A percentile compares a stretch with the other conserved stretches of the same genome.
Conservation (phyloP, 768 basidiomycete genomes). For the Lactarius tabidus region DNA sequence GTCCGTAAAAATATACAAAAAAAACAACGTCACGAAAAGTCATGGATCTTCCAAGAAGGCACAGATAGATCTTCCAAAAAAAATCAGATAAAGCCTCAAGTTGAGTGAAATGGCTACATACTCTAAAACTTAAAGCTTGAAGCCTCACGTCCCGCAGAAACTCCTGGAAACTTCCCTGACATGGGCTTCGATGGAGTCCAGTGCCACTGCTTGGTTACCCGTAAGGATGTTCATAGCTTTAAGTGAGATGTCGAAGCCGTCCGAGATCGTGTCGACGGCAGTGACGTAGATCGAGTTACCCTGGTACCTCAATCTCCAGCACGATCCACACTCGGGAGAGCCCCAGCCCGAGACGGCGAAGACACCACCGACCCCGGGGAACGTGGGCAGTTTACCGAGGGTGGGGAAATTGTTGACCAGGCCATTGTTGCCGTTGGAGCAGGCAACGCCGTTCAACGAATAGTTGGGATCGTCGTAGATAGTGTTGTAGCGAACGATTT, state of each 20-base stretch:
- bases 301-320: slow-evolving; percentile 29
- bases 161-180: not conserved
- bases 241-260: slow-evolving; percentile 47
- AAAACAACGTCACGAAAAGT: not conserved
- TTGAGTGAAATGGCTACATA: too few relatives aligned
- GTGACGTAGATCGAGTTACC: slow-evolving; percentile 24
- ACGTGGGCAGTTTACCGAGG: slow-evolving; percentile 22
- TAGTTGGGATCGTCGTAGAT: slow-evolving; percentile 14
- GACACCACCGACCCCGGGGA: slow-evolving; percentile 28
- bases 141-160: not conserved
- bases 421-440: slow-evolving; percentile 28
- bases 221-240: slow-evolving; percentile 54
- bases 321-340: slow-evolving; percentile 25
- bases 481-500: slow-evolving; percentile 3
- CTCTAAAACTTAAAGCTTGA: too few relatives aligned
- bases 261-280: slow-evolving; percentile 31
- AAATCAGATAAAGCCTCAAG: not conserved
- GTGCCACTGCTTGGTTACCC: not conserved
- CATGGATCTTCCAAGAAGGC: not conserved
- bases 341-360: slow-evolving; percentile 31
- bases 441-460: slow-evolving; percentile 21
- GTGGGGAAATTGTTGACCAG: slow-evolving; percentile 21
- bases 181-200: slow-evolving; percentile 2
- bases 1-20: not conserved
- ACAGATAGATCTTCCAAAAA: too few relatives aligned